Base-by-base conservation (phyloP, 768 basidiomycete species). In the Hygrophorus pudorinus region DNA sequence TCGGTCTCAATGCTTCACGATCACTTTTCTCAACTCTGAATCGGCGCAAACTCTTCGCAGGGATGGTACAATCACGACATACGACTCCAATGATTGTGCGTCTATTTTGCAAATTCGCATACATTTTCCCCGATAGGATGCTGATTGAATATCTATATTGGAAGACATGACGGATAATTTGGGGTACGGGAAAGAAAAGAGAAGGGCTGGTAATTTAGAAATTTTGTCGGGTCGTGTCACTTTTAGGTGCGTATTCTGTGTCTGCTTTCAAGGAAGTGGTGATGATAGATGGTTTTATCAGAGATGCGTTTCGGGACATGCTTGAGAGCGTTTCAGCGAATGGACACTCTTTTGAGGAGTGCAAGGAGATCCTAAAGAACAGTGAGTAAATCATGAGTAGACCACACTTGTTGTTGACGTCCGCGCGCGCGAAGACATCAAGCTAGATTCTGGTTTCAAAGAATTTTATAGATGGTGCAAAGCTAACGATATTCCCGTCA, bases 51-150 rank as follows among this genome's bases (percentile, higher is more conserved):
- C 17, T 11, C n/a, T 32, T 20, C 48, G 14, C 59, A 88, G 86
- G 87, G 86, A 90, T 66, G 86, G 86, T 54, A 97, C 92, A 11
- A 94, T 97, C 65, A 94, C 92, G 2, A 90, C 76, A 32, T 78
- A 75, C 56, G 92, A 97, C 59, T 90, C 87, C 5, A 97, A 97
- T 61, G 92, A 96, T 55, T 91, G 85, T 90, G 58, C 49, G 79
- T 53, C 29, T 33, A n/a, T n/a, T n/a, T n/a, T n/a, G n/a, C n/a
- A n/a, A n/a, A n/a, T n/a, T 27, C 34, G 40, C 31, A 38, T 37
- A 31, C 2, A 13, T 30, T 5, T 42, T n/a, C 18, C 34, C 27
- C 40, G 30, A n/a, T n/a, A n/a, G 18, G 35, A 8, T 41, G 31
- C 18, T 33, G 13, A 13, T 13, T 45, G 4, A 29, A 28, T 35